Evolutionary conservation across 768 basidiomycete genomes (phyloP).

Genomic region (Leucocoprinus sp.): DNA sequence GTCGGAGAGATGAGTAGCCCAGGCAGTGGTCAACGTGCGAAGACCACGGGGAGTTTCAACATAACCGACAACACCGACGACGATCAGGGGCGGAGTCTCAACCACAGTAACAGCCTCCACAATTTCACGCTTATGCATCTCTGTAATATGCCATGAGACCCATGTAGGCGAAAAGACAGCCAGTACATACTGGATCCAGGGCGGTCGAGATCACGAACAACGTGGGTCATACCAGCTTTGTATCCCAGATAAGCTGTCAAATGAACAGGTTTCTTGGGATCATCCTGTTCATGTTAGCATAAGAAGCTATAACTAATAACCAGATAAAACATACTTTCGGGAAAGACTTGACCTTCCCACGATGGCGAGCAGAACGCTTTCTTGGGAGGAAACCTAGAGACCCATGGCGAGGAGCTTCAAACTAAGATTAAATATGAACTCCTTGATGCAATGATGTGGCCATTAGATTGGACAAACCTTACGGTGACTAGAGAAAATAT

Average conservation of each 20-base stretch:
- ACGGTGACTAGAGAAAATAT: conserved; percentile 56
- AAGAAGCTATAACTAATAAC: conserved; percentile 9
- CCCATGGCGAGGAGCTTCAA: conserved; percentile 97
- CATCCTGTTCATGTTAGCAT: conserved; percentile 57
- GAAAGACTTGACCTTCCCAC: conserved; percentile 99
- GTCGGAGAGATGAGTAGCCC: conserved; percentile 97
- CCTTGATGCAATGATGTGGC: not conserved
- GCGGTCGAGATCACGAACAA: conserved; percentile 98
- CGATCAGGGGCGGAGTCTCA: conserved; percentile 94
- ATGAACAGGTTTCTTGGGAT: conserved; percentile 98
- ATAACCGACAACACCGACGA: conserved; percentile 98
- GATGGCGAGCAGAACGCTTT: conserved; percentile 94
- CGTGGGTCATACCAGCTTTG: conserved; percentile 99
- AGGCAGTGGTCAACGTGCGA: conserved; percentile 96
- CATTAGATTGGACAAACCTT: conserved; percentile 46
- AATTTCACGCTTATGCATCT: conserved; percentile 99
- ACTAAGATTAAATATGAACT: conserved; percentile 38
- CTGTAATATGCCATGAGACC: conserved; percentile 33
- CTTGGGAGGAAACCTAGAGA: conserved; percentile 96
- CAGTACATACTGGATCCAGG: conserved; percentile 89
- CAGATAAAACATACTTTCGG: conserved; percentile 65
- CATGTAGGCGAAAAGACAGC: not conserved
- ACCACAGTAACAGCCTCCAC: conserved; percentile 96
- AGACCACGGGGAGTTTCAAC: conserved; percentile 99
- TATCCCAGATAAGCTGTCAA: conserved; percentile 98